Evolutionary conservation across 1,139 yeast genomes (phyloP), one percentile per base, ranked within the genome.

Genomic region (Blastobotrys buckinghamii): DNA sequence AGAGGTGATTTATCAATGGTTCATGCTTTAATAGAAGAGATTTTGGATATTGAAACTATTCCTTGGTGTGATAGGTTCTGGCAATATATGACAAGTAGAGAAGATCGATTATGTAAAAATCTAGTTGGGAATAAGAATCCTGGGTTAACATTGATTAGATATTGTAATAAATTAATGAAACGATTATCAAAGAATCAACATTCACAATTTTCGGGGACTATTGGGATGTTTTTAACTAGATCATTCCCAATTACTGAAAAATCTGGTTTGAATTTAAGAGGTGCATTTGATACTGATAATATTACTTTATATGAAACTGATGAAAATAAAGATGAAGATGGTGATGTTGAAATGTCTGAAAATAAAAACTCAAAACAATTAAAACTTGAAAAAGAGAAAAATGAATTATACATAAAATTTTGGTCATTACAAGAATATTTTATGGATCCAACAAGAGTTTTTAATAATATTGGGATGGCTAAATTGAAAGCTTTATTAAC

Each of bases 181-280:
- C 55, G 75, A 24, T 54, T 68, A 29, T 66, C 71, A 6, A 65
- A 66, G 47, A 63, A 60, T 38, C 67, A 62, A 32, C 65, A 69
- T 52, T 63, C 71, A 0, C 60, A 55, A 33, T 69, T 69, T 51
- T 63, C 71, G 2, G 73, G 73, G 10, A 58, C 64, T 46, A 63
- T 69, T 39, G 63, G 67, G 35, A 64, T 66, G 50, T 69, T 64
- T 44, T 57, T 69, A 29, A 66, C 72, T 2, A 51, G 63, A 13
- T 71, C 71, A 5, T 69, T 69, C 48, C 71, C 72, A 1, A 51
- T 68, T 19, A 58, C 61, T 35, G 73, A 69, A 47, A 64, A 67
- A 39, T 65, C 70, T 6, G 73, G 72, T 4, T 56, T 68, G 19
- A 69, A 69, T 45, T 60, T 65, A 17, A 60, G 69, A 12, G 73